A percentile compares a stretch with the other conserved stretches of the same genome.
Evolutionary conservation across 192 early-diverging fungal genomes (phyloP).

Genomic region (Dissophora ornata): DNA sequence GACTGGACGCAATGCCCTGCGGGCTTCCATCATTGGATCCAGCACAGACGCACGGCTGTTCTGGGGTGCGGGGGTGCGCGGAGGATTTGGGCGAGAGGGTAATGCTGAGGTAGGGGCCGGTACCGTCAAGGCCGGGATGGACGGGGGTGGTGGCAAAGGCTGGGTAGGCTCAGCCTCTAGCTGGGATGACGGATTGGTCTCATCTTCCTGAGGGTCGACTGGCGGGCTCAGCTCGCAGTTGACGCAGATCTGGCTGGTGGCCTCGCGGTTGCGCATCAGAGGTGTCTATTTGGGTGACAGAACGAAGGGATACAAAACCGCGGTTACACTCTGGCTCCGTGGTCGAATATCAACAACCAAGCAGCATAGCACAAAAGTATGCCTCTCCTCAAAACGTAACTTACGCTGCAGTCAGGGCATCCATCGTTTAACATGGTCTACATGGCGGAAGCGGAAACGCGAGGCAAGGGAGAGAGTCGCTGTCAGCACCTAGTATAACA

Average conservation of each 20-base stretch:
- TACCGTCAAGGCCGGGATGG: too few species aligned
- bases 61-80: slow-evolving; percentile 7
- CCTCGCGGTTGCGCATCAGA: slow-evolving; percentile 50
- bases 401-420: slow-evolving; percentile 52
- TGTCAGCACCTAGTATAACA: background rate
- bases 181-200: background rate
- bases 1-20: slow-evolving; percentile 29
- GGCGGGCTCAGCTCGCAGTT: slow-evolving; percentile 50
- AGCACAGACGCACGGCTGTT: slow-evolving; percentile 22
- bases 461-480: slow-evolving; percentile 3
- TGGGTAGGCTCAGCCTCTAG: background rate
- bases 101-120: slow-evolving; percentile 17
- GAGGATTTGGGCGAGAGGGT: slow-evolving; percentile 11
- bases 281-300: slow-evolving; percentile 13
- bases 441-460: background rate
- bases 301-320: background rate
- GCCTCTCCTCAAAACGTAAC: too few species aligned
- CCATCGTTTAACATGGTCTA: slow-evolving; percentile 46
- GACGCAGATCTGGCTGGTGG: slow-evolving; percentile 50
- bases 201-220: slow-evolving; percentile 27
- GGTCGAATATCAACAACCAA: background rate
- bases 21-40: slow-evolving; percentile 43
- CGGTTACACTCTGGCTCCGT: background rate
- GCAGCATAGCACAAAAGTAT: too few species aligned
- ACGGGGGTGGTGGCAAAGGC: slow-evolving; percentile 1